Evolutionary conservation across 441 rosid species (phyloP), one percentile per base, ranked within the genome.

Genomic region (Breynia disticha): DNA sequence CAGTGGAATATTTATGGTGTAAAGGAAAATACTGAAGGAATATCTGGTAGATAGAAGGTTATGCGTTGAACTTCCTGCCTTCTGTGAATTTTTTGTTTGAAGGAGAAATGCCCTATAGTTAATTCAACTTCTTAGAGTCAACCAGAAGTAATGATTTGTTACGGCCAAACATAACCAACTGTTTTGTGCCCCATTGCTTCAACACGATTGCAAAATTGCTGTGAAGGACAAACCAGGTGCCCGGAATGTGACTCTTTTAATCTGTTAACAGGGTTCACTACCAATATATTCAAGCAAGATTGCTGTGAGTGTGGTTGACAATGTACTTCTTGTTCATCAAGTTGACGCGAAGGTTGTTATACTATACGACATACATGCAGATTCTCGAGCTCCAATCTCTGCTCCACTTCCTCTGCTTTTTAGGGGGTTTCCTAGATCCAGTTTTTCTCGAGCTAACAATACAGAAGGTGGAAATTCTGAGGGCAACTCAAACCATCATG

Each of bases 381-480:
- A 89, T 72, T 87, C 97, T 74, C 90, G 82, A 70, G 96, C 95
- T 64, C 97, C 99, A 17, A 73, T 94, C 68, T 86, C 97, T 73
- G 99, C 99, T 52, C 99, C 99, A 17, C 97, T 94, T 65, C 97
- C 99, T 58, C 68, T 89, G 57, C 69, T 81, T 57, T 73, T 83
- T 77, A 80, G 96, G 76, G 86, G 91, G 66, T 67, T 78, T 41
- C 81, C 76, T 48, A 75, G 86, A 74, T 74, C 87, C 20, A 69
- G 52, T 60, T 42, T 61, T 68, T 62, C 72, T 19, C 83, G 71
- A 62, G 75, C 79, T 57, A 56, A 63, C 64, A 63, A 48, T 48
- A 79, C n/a, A n/a, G n/a, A 68, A 65, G 89, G 61, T 63, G 86
- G 78, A 56, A 72, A 63, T 70, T 61, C 79, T 22, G 91, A 76